Evolutionary conservation across 1,284 basidiomycete genomes (phyloP).

Genomic region (Austroboletus novae-zelandiae): DNA sequence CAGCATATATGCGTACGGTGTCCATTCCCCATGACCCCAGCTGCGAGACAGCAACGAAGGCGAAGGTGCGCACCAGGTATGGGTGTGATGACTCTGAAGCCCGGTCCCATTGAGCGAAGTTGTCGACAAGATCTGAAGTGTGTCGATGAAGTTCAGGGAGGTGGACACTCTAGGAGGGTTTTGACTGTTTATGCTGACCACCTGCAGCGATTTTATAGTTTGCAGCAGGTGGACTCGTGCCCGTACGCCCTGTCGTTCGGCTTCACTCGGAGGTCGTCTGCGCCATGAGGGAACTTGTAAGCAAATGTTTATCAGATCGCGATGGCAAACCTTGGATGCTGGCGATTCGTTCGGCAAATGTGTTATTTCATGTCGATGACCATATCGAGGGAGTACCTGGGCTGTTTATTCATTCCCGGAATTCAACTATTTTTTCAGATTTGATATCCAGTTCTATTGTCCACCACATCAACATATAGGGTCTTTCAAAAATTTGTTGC

Average conservation of each 20-base stretch:
- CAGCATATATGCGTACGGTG: not conserved
- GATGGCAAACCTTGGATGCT: constrained; percentile 20
- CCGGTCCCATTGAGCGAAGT: not conserved
- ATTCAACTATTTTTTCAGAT: constrained; percentile 20
- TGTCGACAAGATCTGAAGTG: not conserved
- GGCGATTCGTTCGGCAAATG: constrained; percentile 28
- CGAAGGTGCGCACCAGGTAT: constrained; percentile 18
- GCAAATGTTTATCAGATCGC: constrained; percentile 26
- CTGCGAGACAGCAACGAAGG: constrained; percentile 3
- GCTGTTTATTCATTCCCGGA: constrained; percentile 26
- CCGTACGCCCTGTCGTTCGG: constrained; percentile 22
- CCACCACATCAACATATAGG: constrained; percentile 9
- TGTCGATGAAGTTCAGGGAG: constrained; percentile 2
- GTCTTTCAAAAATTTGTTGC: constrained; percentile 10
- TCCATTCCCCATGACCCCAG: constrained; percentile 22
- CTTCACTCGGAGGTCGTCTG: constrained; percentile 83
- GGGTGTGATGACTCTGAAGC: not conserved
- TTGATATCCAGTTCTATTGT: constrained; percentile 21
- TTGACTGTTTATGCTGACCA: constrained; percentile 12
- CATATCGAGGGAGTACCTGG: constrained; percentile 28
- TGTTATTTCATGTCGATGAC: constrained; percentile 25
- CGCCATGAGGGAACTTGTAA: constrained; percentile 57
- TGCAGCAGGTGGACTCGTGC: constrained; percentile 17
- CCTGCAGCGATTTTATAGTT: constrained; percentile 25
- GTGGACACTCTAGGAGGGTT: constrained; percentile 7